phyloP scores from a whole-genome alignment of 75 land plant species.

The Picea sitchensis region DNA sequence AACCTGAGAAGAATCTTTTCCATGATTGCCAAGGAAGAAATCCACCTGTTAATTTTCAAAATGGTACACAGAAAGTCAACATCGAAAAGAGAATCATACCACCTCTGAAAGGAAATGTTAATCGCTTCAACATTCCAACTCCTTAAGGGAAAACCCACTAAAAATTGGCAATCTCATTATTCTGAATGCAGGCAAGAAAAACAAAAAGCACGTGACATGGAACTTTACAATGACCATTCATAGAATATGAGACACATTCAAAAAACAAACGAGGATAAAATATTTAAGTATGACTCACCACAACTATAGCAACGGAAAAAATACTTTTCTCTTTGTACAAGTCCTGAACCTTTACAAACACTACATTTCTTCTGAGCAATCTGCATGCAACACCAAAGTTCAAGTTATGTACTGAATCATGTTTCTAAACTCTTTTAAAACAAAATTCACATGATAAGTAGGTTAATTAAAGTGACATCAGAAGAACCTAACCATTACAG shows the following conservation, averaged over 20 bases:
- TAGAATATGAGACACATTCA: background rate
- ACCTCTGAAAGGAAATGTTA: background rate
- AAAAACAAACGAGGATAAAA: background rate
- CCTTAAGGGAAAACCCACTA: background rate
- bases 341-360: constrained; percentile 85
- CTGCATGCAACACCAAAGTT: constrained; percentile 25
- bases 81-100: background rate
- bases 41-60: constrained; percentile 38
- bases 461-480: too few relatives aligned
- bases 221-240: background rate
- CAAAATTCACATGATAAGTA: background rate
- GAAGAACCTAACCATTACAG: too few relatives aligned
- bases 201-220: background rate
- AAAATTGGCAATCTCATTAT: background rate
- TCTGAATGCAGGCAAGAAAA: constrained; percentile 1
- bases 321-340: constrained; percentile 53
- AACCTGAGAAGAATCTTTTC: constrained; percentile 70
- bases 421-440: background rate
- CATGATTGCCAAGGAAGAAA: constrained; percentile 83
- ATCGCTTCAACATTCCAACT: constrained; percentile 5
- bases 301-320: constrained; percentile 76
- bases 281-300: constrained; percentile 40
- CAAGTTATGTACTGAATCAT: constrained; percentile 9
- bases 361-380: constrained; percentile 68
- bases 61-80: background rate